Evolutionary conservation across 164 flowering plant species (phyloP), one percentile per base, ranked within the genome.

Genomic region (Buxus sempervirens): DNA sequence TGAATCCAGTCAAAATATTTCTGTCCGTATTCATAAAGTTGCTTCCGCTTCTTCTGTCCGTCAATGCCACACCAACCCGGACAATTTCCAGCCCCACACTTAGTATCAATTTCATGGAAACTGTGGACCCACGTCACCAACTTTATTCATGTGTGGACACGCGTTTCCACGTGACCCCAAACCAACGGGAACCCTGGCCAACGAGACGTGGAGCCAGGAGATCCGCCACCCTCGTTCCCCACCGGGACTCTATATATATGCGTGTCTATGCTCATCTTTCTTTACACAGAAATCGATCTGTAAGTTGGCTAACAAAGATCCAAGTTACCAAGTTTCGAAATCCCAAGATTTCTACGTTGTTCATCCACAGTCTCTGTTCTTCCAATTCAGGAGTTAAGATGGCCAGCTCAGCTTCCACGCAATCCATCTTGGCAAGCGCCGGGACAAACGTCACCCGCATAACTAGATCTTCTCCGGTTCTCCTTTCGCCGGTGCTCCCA

Each of bases 361-460:
- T 16, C 20, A 7, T 54, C 57, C 5, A 7, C 22, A 54, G 20
- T 54, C 23, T n/a, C n/a, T n/a, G n/a, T 14, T 21, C 57, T 21
- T 16, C 20, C 8, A 14, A 0, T 21, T 18, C 21, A n/a, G n/a
- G n/a, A n/a, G 18, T 18, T 64, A 23, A 51, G 21, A 80, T 80
- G 83, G 81, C 82, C 4, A 24, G 68, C 0, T 60, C 80, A 41
- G 49, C 65, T 22, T 27, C 74, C 19, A 69, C 76, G 75, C 84
- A 78, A 36, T 64, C 77, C 22, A 58, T 70, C 69, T 27, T 79
- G 0, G 63, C 71, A 0, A 74, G 20, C 45, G 65, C 80, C 0
- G 36, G 60, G n/a, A 45, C 65, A 9, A 19, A 64, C 12, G 20
- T 55, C 2, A 9, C 54, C 27, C 53, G 14, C 22, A 25, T 58